Percentiles rank a stretch among this genome's conserved stretches.
phyloP scores from a whole-genome alignment of 352 stramenopile genomes.

The Blastocystis sp. region DNA sequence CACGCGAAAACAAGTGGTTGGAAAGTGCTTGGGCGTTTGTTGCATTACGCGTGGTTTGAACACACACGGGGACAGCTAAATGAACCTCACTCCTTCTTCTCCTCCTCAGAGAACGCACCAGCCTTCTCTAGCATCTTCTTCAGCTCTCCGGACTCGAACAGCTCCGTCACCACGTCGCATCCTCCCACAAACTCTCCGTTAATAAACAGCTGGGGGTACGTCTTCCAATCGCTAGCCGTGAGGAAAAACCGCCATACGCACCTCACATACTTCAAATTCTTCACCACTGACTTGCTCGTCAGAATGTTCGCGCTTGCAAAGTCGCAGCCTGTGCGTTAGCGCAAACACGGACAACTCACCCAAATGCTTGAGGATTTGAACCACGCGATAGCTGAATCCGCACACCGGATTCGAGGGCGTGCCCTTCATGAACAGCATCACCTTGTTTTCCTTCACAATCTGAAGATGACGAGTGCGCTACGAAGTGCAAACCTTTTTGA shows the following conservation, averaged over 20 bases:
- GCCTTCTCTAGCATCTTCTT: conserved; percentile 77
- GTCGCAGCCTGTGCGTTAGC: conserved; percentile 75
- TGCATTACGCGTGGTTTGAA: not conserved
- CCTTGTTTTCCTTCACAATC: conserved; percentile 80
- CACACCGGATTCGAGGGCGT: conserved; percentile 83
- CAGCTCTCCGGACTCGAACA: conserved; percentile 85
- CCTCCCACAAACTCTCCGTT: conserved; percentile 85
- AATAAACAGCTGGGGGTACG: conserved; percentile 81
- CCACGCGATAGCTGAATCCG: conserved; percentile 84
- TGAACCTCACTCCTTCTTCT: conserved; percentile 2
- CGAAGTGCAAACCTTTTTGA: conserved; percentile 37
- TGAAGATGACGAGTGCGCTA: not conserved
- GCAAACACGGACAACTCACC: not conserved
- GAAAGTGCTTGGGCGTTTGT: conserved; percentile 35
- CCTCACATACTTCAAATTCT: conserved; percentile 68
- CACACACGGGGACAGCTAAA: not conserved
- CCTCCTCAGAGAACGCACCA: conserved; percentile 51
- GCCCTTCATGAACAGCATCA: conserved; percentile 88
- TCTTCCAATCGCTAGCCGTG: conserved; percentile 60
- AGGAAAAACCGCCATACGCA: not conserved
- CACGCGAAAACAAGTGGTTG: conserved; percentile 19
- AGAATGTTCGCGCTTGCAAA: conserved; percentile 86
- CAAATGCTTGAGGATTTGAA: conserved; percentile 79
- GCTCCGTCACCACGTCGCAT: conserved; percentile 85
- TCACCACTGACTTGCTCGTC: conserved; percentile 62